Conservation (phyloP, 148 eudicot genomes). For the Chenopodium album region DNA sequence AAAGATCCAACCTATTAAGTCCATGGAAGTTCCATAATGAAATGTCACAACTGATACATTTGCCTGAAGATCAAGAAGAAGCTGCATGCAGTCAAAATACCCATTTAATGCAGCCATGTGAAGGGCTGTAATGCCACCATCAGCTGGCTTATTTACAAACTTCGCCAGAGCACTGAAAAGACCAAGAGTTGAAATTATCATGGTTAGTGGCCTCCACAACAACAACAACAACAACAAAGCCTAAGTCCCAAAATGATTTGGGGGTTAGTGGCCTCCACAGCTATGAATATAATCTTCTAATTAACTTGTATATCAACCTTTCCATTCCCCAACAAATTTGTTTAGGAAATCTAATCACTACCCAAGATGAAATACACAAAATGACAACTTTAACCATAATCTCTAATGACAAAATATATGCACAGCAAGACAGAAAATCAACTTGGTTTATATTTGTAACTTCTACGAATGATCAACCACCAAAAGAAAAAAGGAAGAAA, state of each 20-base stretch:
- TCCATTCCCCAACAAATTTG: background rate
- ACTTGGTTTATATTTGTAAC: background rate
- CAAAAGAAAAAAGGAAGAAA: background rate
- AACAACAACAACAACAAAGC: background rate
- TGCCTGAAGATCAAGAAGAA: constrained; percentile 89
- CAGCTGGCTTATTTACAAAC: constrained; percentile 93
- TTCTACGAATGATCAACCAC: background rate
- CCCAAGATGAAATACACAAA: no score
- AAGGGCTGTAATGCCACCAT: constrained; percentile 98
- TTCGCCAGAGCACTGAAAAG: constrained; percentile 71
- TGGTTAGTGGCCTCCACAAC: background rate
- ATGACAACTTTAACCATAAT: background rate
- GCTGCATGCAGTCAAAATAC: constrained; percentile 81
- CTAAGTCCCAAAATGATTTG: no score
- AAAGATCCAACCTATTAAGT: constrained; percentile 69
- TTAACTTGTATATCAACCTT: background rate
- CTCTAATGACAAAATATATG: background rate
- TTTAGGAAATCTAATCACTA: background rate
- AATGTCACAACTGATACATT: constrained; percentile 84
- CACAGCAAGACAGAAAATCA: background rate
- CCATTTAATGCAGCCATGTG: constrained; percentile 98
- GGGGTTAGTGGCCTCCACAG: background rate
- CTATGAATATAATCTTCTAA: background rate
- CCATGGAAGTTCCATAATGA: constrained; percentile 97
- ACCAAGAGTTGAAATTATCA: constrained; percentile 12